Evolutionary conservation across 1,284 basidiomycete species (phyloP).

Genomic region (Ceratorhiza oryzae-sativae): DNA sequence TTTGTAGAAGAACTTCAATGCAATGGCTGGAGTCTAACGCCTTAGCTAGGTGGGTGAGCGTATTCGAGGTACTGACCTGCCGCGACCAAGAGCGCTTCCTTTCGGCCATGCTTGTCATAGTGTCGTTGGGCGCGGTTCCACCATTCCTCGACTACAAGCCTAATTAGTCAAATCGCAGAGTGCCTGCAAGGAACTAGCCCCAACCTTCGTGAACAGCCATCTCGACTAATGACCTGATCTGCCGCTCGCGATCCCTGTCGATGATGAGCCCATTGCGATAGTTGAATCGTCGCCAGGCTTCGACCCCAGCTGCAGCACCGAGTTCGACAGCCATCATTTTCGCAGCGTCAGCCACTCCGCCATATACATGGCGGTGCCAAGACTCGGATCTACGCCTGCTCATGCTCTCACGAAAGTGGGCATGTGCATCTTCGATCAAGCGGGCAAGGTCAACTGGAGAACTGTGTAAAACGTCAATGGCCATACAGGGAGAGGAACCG

Average conservation of each 20-base stretch:
- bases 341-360: too few species aligned
- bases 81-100: constrained; percentile 61
- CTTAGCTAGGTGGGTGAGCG: not conserved
- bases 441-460: too few species aligned
- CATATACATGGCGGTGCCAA: too few species aligned
- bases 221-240: constrained; percentile 41
- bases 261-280: too few species aligned
- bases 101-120: constrained; percentile 56
- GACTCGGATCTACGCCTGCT: too few species aligned
- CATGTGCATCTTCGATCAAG: too few species aligned
- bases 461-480: too few species aligned
- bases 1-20: constrained; percentile 24
- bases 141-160: constrained; percentile 46
- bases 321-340: too few species aligned
- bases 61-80: constrained; percentile 50
- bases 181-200: not conserved
- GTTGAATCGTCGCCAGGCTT: too few species aligned
- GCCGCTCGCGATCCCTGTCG: constrained; percentile 41
- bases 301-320: too few species aligned
- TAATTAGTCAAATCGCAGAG: constrained; percentile 3
- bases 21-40: constrained; percentile 2
- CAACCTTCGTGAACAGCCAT: constrained; percentile 42
- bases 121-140: constrained; percentile 57
- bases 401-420: too few species aligned
- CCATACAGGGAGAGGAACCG: too few species aligned